Conservation (phyloP, 2,329 filamentous ascomycete species). For the Cladophialophora exuberans region DNA sequence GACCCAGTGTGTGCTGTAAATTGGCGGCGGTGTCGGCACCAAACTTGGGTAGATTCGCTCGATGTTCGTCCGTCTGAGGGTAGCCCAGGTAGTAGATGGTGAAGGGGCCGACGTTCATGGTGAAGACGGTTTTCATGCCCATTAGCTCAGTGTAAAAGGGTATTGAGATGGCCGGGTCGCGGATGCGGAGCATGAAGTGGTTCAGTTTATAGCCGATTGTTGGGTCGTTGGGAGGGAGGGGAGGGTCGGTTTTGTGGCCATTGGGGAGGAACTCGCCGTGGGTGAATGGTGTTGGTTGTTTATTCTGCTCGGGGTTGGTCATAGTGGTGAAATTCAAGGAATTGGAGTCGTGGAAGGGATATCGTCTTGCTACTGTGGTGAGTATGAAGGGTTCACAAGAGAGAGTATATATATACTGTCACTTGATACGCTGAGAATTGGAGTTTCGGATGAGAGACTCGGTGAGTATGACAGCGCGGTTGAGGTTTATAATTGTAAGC, state of each 20-base stretch:
- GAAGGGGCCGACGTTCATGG: slow-evolving; percentile 44
- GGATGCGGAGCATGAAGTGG: slow-evolving; percentile 44
- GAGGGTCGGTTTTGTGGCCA: slow-evolving; percentile 37
- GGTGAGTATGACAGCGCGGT: no score
- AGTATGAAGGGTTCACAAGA: no score
- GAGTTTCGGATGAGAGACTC: no score
- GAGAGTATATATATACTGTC: no score
- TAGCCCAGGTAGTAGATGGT: slow-evolving; percentile 47
- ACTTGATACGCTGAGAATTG: no score
- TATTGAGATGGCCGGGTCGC: slow-evolving; percentile 39
- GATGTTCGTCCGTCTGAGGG: slow-evolving; percentile 37
- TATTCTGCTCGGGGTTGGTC: not conserved
- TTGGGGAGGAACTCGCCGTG: slow-evolving; percentile 38
- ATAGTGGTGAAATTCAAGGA: no score
- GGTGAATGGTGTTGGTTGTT: slow-evolving; percentile 31
- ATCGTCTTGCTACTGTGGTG: no score
- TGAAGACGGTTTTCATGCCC: slow-evolving; percentile 46
- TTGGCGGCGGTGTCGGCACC: slow-evolving; percentile 35
- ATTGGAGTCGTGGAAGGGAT: no score
- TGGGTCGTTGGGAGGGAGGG: slow-evolving; percentile 33
- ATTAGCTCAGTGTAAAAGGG: slow-evolving; percentile 45
- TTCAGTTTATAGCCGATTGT: slow-evolving; percentile 43
- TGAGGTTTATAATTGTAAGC: no score
- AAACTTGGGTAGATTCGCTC: slow-evolving; percentile 37
- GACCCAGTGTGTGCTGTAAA: slow-evolving; percentile 39